Conservation (phyloP, 2,329 filamentous ascomycete species). For the Leptosphaerulina australis region DNA sequence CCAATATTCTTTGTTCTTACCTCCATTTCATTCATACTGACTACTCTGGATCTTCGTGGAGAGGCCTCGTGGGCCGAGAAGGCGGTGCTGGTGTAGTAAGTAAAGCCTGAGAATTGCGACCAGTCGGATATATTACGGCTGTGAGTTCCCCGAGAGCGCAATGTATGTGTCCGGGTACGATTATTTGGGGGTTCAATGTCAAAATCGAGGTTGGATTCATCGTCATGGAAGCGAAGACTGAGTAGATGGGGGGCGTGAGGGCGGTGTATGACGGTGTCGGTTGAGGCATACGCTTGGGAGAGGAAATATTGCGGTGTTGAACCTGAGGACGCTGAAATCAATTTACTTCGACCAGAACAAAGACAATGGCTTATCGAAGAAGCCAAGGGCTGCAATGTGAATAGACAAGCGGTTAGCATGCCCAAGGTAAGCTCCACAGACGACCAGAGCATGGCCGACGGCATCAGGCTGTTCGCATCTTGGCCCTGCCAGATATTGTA, state of each 20-base stretch:
- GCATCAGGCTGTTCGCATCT: background rate
- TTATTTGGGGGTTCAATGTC: conserved; percentile 29
- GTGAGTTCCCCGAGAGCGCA: conserved; percentile 14
- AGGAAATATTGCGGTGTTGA: background rate
- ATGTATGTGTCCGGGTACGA: conserved; percentile 21
- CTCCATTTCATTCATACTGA: conserved; percentile 6
- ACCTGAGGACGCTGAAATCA: background rate
- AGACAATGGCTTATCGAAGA: background rate
- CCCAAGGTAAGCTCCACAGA: conserved; percentile 4
- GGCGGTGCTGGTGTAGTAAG: conserved; percentile 15
- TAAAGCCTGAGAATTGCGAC: conserved; percentile 31
- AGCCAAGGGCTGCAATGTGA: background rate
- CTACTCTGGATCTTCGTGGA: background rate
- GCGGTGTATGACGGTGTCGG: conserved; percentile 22
- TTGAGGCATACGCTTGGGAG: conserved; percentile 17
- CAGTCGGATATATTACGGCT: conserved; percentile 27
- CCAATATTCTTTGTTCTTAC: background rate
- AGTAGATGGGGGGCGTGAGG: conserved; percentile 20
- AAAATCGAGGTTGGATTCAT: conserved; percentile 34
- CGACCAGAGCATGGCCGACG: background rate
- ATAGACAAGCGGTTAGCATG: background rate
- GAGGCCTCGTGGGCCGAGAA: background rate
- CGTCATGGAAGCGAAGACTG: conserved; percentile 32
- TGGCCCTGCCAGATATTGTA: background rate
- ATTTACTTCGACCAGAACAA: background rate